phyloP scores from a whole-genome alignment of 2,329 filamentous ascomycete species.

The Orbilia brochopaga region DNA sequence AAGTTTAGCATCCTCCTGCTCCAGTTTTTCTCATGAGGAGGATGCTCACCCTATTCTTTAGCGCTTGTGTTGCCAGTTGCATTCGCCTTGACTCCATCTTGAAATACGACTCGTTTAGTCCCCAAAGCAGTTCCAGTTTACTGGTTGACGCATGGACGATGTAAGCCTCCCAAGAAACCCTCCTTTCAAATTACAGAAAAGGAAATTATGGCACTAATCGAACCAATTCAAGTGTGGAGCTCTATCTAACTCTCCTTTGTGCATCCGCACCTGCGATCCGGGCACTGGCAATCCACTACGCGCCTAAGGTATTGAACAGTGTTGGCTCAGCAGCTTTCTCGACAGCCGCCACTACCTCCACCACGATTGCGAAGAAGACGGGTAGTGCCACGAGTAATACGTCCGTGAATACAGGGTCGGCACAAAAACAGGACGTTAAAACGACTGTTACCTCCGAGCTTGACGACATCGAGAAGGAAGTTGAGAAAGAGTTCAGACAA shows the following conservation, averaged over 20 bases:
- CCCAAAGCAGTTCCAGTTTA: constrained; percentile 12
- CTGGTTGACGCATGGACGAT: constrained; percentile 45
- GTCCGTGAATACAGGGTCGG: neutral
- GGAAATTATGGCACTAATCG: no score
- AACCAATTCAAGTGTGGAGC: constrained; percentile 20
- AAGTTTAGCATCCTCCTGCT: constrained; percentile 9
- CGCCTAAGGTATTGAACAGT: constrained; percentile 38
- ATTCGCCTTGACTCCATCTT: constrained; percentile 22
- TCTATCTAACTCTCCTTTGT: constrained; percentile 46
- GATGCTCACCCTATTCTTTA: constrained; percentile 19
- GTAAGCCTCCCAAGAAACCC: constrained; percentile 4
- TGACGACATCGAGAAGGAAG: neutral
- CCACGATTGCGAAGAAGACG: constrained; percentile 19
- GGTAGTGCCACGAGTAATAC: constrained; percentile 26
- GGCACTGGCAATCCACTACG: constrained; percentile 43
- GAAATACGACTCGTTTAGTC: constrained; percentile 16
- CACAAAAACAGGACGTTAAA: neutral
- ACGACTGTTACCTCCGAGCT: neutral
- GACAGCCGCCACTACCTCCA: neutral
- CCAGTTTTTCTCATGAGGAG: neutral
- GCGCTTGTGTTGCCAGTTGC: constrained; percentile 43
- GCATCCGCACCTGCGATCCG: constrained; percentile 38
- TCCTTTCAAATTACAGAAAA: constrained; percentile 1
- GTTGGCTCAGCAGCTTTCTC: constrained; percentile 22
- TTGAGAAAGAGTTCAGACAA: neutral